Conservation (phyloP, 2,329 filamentous ascomycete species). For the Cercospora zeina region DNA sequence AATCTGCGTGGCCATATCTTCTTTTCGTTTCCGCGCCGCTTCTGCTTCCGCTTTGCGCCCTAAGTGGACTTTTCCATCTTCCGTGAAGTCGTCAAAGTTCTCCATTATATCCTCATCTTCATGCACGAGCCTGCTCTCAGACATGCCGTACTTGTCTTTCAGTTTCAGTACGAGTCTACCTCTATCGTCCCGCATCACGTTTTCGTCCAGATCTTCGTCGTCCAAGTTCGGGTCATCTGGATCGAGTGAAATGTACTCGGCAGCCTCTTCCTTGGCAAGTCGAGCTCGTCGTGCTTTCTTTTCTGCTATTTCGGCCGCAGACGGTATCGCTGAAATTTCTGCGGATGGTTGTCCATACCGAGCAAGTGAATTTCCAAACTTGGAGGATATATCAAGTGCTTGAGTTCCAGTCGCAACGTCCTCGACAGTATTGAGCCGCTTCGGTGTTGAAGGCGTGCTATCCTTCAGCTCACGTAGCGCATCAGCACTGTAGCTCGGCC, state of each 20-base stretch:
- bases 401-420: constrained; percentile 50
- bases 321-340: constrained; percentile 62
- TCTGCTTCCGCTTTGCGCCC: constrained; percentile 77
- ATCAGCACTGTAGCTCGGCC: constrained; percentile 81
- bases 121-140: constrained; percentile 69
- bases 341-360: constrained; percentile 35
- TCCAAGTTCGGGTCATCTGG: constrained; percentile 55
- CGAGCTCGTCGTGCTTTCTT: constrained; percentile 88
- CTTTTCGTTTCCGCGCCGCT: constrained; percentile 61
- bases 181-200: constrained; percentile 45
- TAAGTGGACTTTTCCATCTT: constrained; percentile 70
- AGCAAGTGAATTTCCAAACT: constrained; percentile 56
- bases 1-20: constrained; percentile 82
- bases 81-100: constrained; percentile 82
- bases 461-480: constrained; percentile 82
- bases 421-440: constrained; percentile 52
- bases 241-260: constrained; percentile 65
- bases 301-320: constrained; percentile 80
- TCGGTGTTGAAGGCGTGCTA: constrained; percentile 80
- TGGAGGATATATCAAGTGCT: constrained; percentile 51
- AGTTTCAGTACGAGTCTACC: constrained; percentile 51
- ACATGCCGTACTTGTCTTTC: constrained; percentile 59
- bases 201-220: constrained; percentile 46
- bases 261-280: constrained; percentile 65
- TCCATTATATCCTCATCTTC: constrained; percentile 93